A percentile compares a stretch with the other conserved stretches of the same genome.
These are phyloP conservation scores for Phylloporus sp. DNA, from an alignment of 768 basidiomycete species.

Conservation along the genomic window DNA sequence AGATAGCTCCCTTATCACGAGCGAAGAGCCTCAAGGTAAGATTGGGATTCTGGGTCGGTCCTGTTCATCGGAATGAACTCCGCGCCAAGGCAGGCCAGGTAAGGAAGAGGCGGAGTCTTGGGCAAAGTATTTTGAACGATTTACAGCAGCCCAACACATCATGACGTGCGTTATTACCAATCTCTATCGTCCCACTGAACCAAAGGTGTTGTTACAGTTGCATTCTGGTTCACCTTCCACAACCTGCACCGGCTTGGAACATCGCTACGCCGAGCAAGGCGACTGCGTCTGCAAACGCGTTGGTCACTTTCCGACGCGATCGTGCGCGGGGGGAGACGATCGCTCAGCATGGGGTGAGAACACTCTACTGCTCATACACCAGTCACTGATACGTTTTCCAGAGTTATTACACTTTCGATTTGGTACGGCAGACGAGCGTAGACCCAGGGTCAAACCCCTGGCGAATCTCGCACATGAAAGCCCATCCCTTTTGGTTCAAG, in stretches of 20 bases:
- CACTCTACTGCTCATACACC: not conserved
- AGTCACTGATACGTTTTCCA: not conserved
- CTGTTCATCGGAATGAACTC: conserved; percentile 3
- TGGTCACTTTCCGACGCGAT: conserved; percentile 23
- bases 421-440: conserved; percentile 12
- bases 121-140: conserved; percentile 18
- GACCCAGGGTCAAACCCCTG: conserved; percentile 20
- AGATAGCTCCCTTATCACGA: conserved; percentile 19
- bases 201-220: conserved; percentile 8
- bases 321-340: conserved; percentile 21
- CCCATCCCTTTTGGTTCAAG: conserved; percentile 26
- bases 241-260: conserved; percentile 19
- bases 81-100: conserved; percentile 9
- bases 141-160: conserved; percentile 23
- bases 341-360: conserved; percentile 22
- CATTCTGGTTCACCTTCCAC: conserved; percentile 25
- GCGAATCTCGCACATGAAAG: conserved; percentile 25
- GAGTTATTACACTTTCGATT: conserved; percentile 26
- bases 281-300: conserved; percentile 22
- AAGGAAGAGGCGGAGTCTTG: conserved; percentile 20
- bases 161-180: conserved; percentile 21
- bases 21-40: conserved; percentile 18
- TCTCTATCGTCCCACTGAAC: not conserved
- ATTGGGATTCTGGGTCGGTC: not conserved
- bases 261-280: conserved; percentile 18